Evolutionary conservation across 2,329 filamentous ascomycete genomes (phyloP), one percentile per base, ranked within the genome.

Genomic region (Monosporascus sp.): DNA sequence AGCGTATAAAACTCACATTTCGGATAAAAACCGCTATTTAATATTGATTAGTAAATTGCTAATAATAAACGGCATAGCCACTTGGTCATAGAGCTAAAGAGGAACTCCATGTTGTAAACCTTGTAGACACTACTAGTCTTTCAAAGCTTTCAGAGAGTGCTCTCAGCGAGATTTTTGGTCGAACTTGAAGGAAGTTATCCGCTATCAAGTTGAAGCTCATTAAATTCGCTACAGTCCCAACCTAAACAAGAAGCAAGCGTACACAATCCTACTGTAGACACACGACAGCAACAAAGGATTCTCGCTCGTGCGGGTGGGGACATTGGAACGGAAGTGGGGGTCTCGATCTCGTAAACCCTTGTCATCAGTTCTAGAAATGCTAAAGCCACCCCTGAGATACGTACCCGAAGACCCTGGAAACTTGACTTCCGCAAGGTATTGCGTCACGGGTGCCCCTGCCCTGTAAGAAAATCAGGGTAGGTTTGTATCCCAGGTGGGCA

Each of bases 361-460:
- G 43, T 46, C n/a, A 26, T 46, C 26, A 19, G 24, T 27, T 46
- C 5, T 7, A n/a, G 2, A 41, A n/a, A 8, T 7, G 17, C 38
- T 41, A n/a, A n/a, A n/a, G 17, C 22, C 11, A n/a, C 43, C 43
- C 43, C 24, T 26, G 24, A 46, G 24, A 46, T 46, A 46, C 43
- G 43, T 31, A 46, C 43, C 5, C 6, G 24, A n/a, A 35, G 31
- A 35, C 31, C 31, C 43, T 17, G 43, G 24, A 26, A 22, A 22
- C 43, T 46, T 19, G 22, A 26, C 7, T 19, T 11, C 8, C 43
- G 24, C 5, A 46, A 46, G 43, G 20, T 8, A 57, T 58, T 60
- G 55, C 59, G 59, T 61, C 59, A 61, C 53, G 40, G 43, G n/a
- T 47, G 26, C 40, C 53, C 53, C 37, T 52, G 43, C 31, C 45